These are phyloP conservation scores for Oryza punctata DNA, from an alignment of 176 grass and related monocot genomes.

Conservation along the genomic window DNA sequence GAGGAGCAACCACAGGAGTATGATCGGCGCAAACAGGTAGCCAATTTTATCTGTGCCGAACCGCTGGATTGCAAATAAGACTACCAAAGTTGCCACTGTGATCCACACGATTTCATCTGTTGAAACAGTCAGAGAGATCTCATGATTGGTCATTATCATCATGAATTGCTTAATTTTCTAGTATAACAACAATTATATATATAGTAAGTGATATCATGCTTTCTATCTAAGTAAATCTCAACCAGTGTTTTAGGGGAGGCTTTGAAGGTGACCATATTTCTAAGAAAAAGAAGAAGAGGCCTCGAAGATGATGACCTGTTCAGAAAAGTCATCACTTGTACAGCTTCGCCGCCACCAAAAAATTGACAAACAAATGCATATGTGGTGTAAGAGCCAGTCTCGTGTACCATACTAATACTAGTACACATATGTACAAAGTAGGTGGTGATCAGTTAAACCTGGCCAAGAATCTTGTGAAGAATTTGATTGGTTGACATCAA, in stretches of 20 bases:
- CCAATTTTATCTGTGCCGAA: constrained; percentile 50
- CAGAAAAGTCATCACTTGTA: neutral
- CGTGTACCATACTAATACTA: neutral
- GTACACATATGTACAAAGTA: neutral
- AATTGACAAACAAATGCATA: neutral
- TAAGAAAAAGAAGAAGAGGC: neutral
- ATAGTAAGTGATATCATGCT: neutral
- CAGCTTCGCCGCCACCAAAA: neutral
- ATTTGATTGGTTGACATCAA: neutral
- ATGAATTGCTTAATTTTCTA: neutral
- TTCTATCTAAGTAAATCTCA: neutral
- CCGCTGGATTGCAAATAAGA: constrained; percentile 33
- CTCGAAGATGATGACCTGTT: neutral
- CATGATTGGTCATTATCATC: neutral
- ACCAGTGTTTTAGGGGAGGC: neutral
- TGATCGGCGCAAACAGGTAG: constrained; percentile 45
- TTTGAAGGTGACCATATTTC: neutral
- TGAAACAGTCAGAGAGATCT: neutral
- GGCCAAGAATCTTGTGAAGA: neutral
- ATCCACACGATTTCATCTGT: constrained; percentile 40
- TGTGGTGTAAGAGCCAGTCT: neutral
- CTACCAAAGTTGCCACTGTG: constrained; percentile 33
- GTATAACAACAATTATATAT: neutral
- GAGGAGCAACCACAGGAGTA: constrained; percentile 37
- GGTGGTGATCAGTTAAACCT: neutral